A percentile compares a stretch with the other conserved stretches of the same genome.
Evolutionary conservation across 495 filamentous ascomycete species (phyloP).

Genomic region (Jackrogersella minutella): DNA sequence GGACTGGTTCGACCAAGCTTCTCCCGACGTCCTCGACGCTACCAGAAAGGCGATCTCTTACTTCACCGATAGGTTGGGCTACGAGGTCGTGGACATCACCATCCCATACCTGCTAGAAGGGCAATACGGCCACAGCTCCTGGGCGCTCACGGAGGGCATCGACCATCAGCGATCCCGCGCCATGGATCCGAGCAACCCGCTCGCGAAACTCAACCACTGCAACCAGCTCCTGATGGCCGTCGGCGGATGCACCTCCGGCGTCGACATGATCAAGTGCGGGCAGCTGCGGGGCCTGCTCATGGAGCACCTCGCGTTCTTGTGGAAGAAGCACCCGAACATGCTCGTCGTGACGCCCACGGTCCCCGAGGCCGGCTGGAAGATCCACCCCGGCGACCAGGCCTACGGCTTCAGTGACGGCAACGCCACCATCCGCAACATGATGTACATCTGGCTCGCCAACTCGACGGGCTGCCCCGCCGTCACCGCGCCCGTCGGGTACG

Average conservation of each 20-base stretch:
- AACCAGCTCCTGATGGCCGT: conserved; percentile 78
- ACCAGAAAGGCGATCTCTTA: conserved; percentile 69
- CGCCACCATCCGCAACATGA: conserved; percentile 77
- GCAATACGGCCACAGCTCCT: conserved; percentile 80
- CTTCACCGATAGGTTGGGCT: conserved; percentile 65
- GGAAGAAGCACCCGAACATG: conserved; percentile 73
- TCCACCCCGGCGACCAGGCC: conserved; percentile 56
- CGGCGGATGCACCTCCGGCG: conserved; percentile 67
- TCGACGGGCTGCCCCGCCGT: conserved; percentile 81
- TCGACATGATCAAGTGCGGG: conserved; percentile 77
- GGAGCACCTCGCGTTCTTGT: conserved; percentile 80
- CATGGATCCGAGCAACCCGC: conserved; percentile 23
- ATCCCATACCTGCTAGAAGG: conserved; percentile 79
- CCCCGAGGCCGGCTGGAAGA: conserved; percentile 78
- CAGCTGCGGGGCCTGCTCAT: conserved; percentile 80
- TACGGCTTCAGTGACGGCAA: conserved; percentile 80
- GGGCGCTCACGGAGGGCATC: conserved; percentile 76
- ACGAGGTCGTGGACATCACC: conserved; percentile 74
- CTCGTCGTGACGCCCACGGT: conserved; percentile 82
- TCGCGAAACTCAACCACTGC: conserved; percentile 64
- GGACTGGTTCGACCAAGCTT: conserved; percentile 77
- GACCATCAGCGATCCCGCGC: conserved; percentile 46
- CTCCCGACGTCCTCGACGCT: conserved; percentile 65
- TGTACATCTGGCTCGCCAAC: conserved; percentile 89
- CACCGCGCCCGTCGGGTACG: conserved; percentile 80